Base-by-base conservation (phyloP, 495 filamentous ascomycete genomes). In the Podospora conica region DNA sequence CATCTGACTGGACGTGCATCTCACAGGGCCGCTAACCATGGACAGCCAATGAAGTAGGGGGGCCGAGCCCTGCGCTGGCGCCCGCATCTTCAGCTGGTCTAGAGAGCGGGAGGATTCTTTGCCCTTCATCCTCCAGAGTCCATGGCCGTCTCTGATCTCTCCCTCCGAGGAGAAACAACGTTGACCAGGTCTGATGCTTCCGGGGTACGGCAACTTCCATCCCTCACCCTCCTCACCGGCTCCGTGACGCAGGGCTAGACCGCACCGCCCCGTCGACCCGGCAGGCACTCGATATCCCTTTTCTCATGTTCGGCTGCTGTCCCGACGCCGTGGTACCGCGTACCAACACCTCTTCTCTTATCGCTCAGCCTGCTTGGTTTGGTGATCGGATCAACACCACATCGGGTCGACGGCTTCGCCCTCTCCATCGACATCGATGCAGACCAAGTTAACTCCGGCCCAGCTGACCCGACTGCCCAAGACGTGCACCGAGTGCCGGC, bases 401-500 rank as follows among this genome's bases (percentile, higher is more conserved):
- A 18, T 48, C 40, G 15, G 40, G n/a, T n/a, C 40, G 40, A n/a
- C 40, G 40, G 40, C 40, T 48, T 48, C 15, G n/a, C 40, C 18
- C 40, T 15, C 40, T 48, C 40, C 40, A 48, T 48, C 40, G 40
- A 48, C 40, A 48, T 48, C 40, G 40, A 48, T 48, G 40, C 40
- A 48, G 40, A 48, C 40, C 40, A 48, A 18, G 40, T 48, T 48
- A 18, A 48, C 40, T n/a, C 40, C n/a, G 40, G 40, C 40, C 15
- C 40, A 48, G 40, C 40, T 48, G 15, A 48, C 62, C 20, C 58
- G 62, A 48, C 28, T 62, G 40, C 61, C 61, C 58, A 68, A 65
- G 53, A 65, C 68, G 25, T 70, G 65, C 55, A 62, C 58, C 11
- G 68, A 70, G 48, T 68, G 66, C 15, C 65, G 58, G 15, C 53